These are phyloP conservation scores for Nitzschia sp. DNA, from an alignment of 108 stramenopile species.

Conservation along the genomic window DNA sequence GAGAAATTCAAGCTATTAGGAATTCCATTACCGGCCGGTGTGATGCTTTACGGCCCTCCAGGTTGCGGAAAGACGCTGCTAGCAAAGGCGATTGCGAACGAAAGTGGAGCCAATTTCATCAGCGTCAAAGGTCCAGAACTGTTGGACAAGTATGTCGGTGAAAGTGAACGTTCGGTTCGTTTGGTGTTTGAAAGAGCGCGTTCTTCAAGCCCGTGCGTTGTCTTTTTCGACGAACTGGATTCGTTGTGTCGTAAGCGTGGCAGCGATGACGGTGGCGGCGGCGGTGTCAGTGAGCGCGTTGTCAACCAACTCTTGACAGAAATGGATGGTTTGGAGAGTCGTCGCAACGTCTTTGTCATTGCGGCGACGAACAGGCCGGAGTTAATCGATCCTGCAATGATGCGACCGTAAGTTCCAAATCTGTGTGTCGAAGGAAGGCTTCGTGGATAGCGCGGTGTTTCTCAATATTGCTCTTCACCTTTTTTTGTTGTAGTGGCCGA, in stretches of 20 bases:
- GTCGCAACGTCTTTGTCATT: slow-evolving; percentile 93
- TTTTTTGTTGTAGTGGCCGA: slow-evolving; percentile 62
- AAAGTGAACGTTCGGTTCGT: slow-evolving; percentile 95
- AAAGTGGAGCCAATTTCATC: slow-evolving; percentile 98
- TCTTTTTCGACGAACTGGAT: slow-evolving; percentile 99
- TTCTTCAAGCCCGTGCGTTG: slow-evolving; percentile 92
- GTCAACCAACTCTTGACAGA: slow-evolving; percentile 98
- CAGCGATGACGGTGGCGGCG: slow-evolving; percentile 89
- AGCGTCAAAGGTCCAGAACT: slow-evolving; percentile 96
- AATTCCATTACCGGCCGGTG: slow-evolving; percentile 90
- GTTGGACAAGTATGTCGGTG: slow-evolving; percentile 95
- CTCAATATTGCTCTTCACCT: neutral
- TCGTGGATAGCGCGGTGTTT: too few relatives aligned
- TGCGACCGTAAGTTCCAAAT: slow-evolving; percentile 73
- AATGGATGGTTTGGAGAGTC: slow-evolving; percentile 96
- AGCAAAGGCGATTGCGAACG: slow-evolving; percentile 98
- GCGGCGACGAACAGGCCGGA: slow-evolving; percentile 96
- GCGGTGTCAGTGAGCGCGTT: slow-evolving; percentile 94
- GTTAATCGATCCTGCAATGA: slow-evolving; percentile 94
- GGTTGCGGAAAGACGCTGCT: slow-evolving; percentile 98
- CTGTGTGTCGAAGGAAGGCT: neutral
- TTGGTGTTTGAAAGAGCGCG: slow-evolving; percentile 90
- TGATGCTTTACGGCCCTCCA: slow-evolving; percentile 95
- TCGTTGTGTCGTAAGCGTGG: slow-evolving; percentile 93
- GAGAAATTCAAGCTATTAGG: slow-evolving; percentile 88